Conservation (phyloP, 2,329 filamentous ascomycete species). For the Orbilia brochopaga region DNA sequence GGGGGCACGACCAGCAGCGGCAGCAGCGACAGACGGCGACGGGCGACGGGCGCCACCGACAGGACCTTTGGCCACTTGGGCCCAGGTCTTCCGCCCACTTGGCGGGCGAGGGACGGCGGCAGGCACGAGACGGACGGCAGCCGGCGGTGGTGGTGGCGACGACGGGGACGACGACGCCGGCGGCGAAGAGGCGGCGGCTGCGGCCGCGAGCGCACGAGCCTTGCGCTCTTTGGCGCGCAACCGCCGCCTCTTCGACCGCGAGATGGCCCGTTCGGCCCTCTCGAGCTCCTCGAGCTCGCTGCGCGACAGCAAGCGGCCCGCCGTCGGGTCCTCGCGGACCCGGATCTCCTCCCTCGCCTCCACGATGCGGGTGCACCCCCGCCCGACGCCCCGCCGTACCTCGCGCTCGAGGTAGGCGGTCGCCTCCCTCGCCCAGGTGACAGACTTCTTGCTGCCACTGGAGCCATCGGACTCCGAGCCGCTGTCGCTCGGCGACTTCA, state of each 20-base stretch:
- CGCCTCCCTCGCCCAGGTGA: conserved; percentile 2
- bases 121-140: neutral
- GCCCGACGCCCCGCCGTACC: neutral
- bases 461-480: neutral
- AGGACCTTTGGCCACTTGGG: neutral
- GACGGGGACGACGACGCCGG: neutral
- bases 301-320: neutral
- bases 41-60: too few species aligned
- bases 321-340: neutral
- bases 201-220: too few species aligned
- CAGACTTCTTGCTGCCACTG: conserved; percentile 1
- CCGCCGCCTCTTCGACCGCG: neutral
- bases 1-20: too few species aligned
- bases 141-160: neutral
- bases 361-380: neutral
- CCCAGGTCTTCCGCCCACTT: neutral
- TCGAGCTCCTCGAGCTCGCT: neutral
- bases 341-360: conserved; percentile 2
- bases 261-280: neutral
- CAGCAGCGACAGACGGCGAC: too few species aligned
- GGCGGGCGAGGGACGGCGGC: neutral
- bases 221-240: neutral
- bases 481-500: neutral
- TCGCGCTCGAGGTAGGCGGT: neutral
- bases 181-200: too few species aligned